Conservation (phyloP, 2,329 filamentous ascomycete species). For the Fusarium fujikuroi region DNA sequence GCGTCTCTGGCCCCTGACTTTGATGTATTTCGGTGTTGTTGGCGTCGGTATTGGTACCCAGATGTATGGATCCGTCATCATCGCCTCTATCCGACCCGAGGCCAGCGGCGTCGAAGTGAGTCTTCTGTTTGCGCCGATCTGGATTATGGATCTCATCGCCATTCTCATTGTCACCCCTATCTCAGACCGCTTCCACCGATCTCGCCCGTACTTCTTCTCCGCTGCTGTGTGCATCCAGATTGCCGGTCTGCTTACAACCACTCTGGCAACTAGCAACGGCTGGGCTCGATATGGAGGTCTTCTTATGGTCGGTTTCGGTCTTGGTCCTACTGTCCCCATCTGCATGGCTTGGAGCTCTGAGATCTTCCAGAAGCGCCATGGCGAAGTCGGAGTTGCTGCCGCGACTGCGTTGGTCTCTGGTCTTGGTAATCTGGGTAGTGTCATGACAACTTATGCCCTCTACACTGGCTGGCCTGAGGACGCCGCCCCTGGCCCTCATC, state of each 20-base stretch:
- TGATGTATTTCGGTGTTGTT: slow-evolving; percentile 97
- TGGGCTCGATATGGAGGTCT: slow-evolving; percentile 91
- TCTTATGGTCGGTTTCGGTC: slow-evolving; percentile 89
- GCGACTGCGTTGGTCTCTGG: slow-evolving; percentile 88
- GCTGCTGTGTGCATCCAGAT: slow-evolving; percentile 82
- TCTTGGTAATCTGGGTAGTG: slow-evolving; percentile 85
- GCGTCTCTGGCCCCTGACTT: slow-evolving; percentile 84
- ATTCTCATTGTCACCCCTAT: slow-evolving; percentile 87
- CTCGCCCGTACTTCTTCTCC: slow-evolving; percentile 84
- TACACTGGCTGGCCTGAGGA: slow-evolving; percentile 90
- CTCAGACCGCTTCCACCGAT: slow-evolving; percentile 85
- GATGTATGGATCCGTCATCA: slow-evolving; percentile 88
- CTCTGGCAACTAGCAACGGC: slow-evolving; percentile 74
- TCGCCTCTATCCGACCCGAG: slow-evolving; percentile 77
- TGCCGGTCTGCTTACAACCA: slow-evolving; percentile 80
- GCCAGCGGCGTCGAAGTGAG: slow-evolving; percentile 81
- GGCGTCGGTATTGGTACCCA: slow-evolving; percentile 92
- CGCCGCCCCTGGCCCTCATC: slow-evolving; percentile 71
- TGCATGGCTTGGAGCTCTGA: slow-evolving; percentile 95
- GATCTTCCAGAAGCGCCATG: slow-evolving; percentile 88
- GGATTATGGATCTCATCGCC: slow-evolving; percentile 91
- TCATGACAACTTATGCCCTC: slow-evolving; percentile 88
- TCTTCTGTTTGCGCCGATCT: slow-evolving; percentile 88
- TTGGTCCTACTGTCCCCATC: slow-evolving; percentile 90
- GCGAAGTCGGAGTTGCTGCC: slow-evolving; percentile 89